These are phyloP conservation scores for Aurantiochytrium sp. DNA, from an alignment of 108 stramenopile species.

Conservation along the genomic window DNA sequence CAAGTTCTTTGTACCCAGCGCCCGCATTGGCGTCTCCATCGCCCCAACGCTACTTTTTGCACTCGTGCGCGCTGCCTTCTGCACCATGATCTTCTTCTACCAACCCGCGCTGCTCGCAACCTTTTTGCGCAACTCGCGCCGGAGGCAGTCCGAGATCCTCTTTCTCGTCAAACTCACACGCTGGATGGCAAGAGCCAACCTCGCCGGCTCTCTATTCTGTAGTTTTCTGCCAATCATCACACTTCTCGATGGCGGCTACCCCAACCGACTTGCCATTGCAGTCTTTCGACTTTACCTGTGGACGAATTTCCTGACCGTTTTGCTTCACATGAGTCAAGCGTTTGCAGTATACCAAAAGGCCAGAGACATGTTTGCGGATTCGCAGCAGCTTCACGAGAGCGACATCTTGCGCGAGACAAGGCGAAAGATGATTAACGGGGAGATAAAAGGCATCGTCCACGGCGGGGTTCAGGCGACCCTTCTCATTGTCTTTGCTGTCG, in stretches of 20 bases:
- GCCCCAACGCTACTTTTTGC: neutral
- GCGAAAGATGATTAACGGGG: neutral
- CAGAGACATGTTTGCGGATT: neutral
- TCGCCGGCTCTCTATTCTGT: neutral
- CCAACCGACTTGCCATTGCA: neutral
- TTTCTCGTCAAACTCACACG: neutral
- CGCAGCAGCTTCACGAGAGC: neutral
- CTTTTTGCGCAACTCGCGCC: neutral
- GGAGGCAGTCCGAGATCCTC: neutral
- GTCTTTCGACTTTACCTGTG: neutral
- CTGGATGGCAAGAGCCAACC: neutral
- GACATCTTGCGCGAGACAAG: neutral
- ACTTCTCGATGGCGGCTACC: neutral
- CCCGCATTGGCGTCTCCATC: neutral
- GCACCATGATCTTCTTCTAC: neutral
- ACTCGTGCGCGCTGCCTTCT: neutral
- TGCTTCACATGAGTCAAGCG: neutral
- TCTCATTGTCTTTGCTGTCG: neutral
- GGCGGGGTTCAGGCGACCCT: neutral
- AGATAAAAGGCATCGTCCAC: neutral
- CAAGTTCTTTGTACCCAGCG: neutral
- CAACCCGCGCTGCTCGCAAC: neutral
- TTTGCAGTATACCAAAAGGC: neutral
- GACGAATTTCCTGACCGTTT: neutral
- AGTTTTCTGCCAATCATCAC: neutral